phyloP scores from a whole-genome alignment of 2,329 filamentous ascomycete genomes.

The Neobulgaria alba region DNA sequence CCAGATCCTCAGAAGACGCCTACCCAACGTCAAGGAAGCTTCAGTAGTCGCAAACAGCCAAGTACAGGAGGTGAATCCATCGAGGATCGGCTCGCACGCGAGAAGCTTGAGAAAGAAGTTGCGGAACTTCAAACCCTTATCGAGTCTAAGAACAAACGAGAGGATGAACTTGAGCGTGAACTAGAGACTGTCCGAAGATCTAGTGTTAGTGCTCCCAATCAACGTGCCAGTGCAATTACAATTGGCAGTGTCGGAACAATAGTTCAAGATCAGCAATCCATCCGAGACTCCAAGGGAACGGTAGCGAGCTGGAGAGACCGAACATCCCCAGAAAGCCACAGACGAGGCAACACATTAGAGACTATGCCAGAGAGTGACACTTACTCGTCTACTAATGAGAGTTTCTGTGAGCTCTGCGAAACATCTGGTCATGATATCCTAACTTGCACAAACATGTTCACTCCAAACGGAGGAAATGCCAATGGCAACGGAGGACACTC shows the following conservation, averaged over 20 bases:
- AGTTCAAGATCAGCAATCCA: constrained; percentile 43
- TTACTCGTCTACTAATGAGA: constrained; percentile 63
- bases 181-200: constrained; percentile 55
- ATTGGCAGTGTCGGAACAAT: constrained; percentile 34
- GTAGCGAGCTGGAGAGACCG: constrained; percentile 46
- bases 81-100: constrained; percentile 49
- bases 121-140: constrained; percentile 66
- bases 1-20: constrained; percentile 26
- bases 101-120: constrained; percentile 73
- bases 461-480: constrained; percentile 16
- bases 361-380: constrained; percentile 64
- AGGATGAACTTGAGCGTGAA: constrained; percentile 82
- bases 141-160: constrained; percentile 62
- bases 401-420: constrained; percentile 82
- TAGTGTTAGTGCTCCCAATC: constrained; percentile 30
- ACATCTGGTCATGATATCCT: constrained; percentile 86
- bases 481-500: constrained; percentile 4
- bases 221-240: constrained; percentile 45
- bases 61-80: constrained; percentile 41
- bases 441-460: constrained; percentile 85
- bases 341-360: constrained; percentile 48
- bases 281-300: constrained; percentile 59
- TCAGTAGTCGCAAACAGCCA: constrained; percentile 10
- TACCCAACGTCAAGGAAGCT: constrained; percentile 20
- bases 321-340: constrained; percentile 37